Base-by-base conservation (phyloP, 169 alveolate genomes). In the Neospora caninum region DNA sequence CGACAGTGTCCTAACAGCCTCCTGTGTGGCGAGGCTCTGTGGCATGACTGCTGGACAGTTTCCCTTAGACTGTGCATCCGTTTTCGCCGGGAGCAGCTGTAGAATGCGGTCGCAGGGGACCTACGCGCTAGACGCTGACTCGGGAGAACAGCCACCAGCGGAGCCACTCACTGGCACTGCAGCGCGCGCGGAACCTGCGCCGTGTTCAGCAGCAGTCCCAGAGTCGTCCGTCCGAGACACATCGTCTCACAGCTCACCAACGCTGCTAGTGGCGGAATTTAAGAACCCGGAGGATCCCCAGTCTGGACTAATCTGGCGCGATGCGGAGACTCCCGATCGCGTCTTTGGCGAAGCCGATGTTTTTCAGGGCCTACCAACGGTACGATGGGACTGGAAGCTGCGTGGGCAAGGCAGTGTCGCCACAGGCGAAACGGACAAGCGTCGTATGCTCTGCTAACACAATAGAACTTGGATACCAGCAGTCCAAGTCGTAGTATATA, bases 1-100 rank as follows among this genome's bases (percentile, higher is more conserved):
- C 20, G 96, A 94, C 80, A 73, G 80, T 42, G 29, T 87, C 39
- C 70, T 86, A 41, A 94, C 95, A 38, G 95, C 95, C 0, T 49
- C 42, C n/a, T 41, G 78, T 31, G 89, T 94, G 6, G 93, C 94
- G 34, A 25, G 34, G 27, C 54, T 31, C 0, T 64, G 93, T 70
- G 92, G 95, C 43, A 86, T 94, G 93, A 25, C 92, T 31, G 27
- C 54, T 7, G 54, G 36, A 10, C 49, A n/a, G 10, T 20, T 49
- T 78, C 45, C 42, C 45, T 78, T 38, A 20, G 16, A 4, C 31
- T 64, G 7, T 6, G 31, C 73, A 13, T 16, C 73, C 73, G 4
- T 27, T 64, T 27, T 4, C 20, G 34, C 7, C 43, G 38, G 13
- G 16, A 73, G n/a, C 39, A 36, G 16, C 45, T 34, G 84, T n/a